Percentiles rank a stretch among this genome's conserved stretches.
Evolutionary conservation across 1,284 basidiomycete species (phyloP).

Genomic region (Vanrija sp.): DNA sequence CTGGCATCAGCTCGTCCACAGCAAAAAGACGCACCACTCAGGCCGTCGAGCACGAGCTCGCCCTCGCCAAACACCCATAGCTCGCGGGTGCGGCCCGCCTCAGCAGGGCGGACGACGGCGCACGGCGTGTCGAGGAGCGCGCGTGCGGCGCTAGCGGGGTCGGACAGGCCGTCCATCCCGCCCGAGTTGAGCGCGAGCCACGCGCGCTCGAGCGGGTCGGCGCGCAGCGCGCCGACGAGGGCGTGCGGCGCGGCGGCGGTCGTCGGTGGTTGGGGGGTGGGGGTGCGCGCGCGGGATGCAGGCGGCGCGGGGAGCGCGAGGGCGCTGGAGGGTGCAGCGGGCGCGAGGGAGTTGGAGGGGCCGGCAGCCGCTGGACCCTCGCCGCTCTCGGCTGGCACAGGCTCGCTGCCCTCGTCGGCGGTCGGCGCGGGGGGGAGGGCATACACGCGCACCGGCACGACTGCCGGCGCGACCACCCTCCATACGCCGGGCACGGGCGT

Average conservation of each 20-base stretch:
- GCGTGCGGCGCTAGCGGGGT: conserved; percentile 1
- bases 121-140: conserved; percentile 1
- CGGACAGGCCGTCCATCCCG: not conserved
- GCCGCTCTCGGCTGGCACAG: too few relatives aligned
- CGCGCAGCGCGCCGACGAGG: conserved; percentile 8
- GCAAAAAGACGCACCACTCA: conserved; percentile 4
- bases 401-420: not conserved
- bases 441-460: conserved; percentile 19
- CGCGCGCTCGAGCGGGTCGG: conserved; percentile 23
- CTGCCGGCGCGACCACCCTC: conserved; percentile 25
- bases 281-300: not conserved
- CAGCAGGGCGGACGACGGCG: conserved; percentile 9
- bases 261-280: not conserved
- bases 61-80: conserved; percentile 15
- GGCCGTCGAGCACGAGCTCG: not conserved
- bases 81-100: not conserved
- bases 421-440: not conserved
- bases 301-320: not conserved
- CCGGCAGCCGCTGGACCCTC: too few relatives aligned
- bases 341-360: not conserved
- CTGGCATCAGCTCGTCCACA: not conserved
- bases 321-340: not conserved
- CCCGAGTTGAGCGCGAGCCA: conserved; percentile 24
- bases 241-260: not conserved
- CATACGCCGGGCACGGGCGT: conserved; percentile 27